A percentile compares a stretch with the other conserved stretches of the same genome.
These are phyloP conservation scores for Pelargonium cotyledonis DNA, from an alignment of 441 rosid genomes.

Conservation along the genomic window DNA sequence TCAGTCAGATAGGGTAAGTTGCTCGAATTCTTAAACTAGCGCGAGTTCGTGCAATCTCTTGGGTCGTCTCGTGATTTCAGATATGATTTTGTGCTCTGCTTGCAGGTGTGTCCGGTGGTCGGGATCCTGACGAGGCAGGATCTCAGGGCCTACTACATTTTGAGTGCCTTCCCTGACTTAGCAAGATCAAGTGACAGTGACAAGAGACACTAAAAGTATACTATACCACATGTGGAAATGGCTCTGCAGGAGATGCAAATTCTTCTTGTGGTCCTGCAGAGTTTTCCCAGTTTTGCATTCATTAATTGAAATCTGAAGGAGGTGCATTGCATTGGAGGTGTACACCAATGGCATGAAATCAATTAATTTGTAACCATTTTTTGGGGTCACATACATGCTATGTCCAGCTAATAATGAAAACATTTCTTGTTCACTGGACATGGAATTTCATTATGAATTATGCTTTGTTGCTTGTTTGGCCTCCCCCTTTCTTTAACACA, in stretches of 20 bases:
- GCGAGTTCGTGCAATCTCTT: background rate
- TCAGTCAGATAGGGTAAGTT: slow-evolving; percentile 41
- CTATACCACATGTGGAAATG: background rate
- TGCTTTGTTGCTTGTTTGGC: no score
- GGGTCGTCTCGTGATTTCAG: no score
- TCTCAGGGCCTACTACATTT: slow-evolving; percentile 72
- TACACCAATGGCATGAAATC: background rate
- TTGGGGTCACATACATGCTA: background rate
- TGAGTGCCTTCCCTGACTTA: slow-evolving; percentile 68
- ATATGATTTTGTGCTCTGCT: background rate
- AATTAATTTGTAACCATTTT: background rate
- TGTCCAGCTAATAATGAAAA: background rate
- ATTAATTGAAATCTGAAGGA: background rate
- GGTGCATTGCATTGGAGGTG: background rate
- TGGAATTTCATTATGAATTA: background rate
- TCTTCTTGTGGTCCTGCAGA: background rate
- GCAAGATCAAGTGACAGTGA: slow-evolving; percentile 36
- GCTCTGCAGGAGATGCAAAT: no score
- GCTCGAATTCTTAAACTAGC: no score
- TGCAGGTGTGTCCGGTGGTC: slow-evolving; percentile 66
- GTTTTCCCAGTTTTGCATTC: slow-evolving; percentile 2
- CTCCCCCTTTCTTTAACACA: no score
- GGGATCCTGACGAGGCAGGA: slow-evolving; percentile 88
- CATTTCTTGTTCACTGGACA: background rate
- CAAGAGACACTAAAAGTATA: slow-evolving; percentile 24